Evolutionary conservation across 2,329 filamentous ascomycete genomes (phyloP), one percentile per base, ranked within the genome.

Genomic region (Bipolaris oryzae): DNA sequence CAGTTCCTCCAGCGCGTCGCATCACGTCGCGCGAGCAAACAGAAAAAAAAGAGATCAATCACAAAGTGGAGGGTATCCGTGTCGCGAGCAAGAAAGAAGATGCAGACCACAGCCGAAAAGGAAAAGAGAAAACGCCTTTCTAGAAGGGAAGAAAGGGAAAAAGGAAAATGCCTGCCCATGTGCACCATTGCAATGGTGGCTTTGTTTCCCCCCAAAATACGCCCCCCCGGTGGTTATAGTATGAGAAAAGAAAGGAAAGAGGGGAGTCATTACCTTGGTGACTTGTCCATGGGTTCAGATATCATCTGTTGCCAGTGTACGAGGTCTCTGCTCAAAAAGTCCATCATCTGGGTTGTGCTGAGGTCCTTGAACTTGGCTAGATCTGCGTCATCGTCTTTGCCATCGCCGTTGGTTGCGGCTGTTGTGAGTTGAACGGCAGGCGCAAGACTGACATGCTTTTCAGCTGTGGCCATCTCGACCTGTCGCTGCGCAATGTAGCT

Each of bases 401-500:
- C 20, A 9, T 68, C 56, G 31, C 66, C 70, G 35, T 76, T 75
- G 15, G 64, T 58, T 10, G 59, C 48, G 1, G 65, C 45, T 7
- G 57, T 46, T 13, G 66, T 38, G 2, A 63, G 48, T 51, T 71
- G 70, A 0, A 74, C 69, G 35, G 72, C 61, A 25, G 70, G 66
- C 20, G 69, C 64, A 9, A 59, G 46, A 21, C 63, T 53, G 11
- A 62, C 57, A 11, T 58, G 59, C 59, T 78, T 72, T 77, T 75
- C 89, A 28, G 85, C 87, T 11, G 45, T 54, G 1, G 91, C 92
- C 77, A 96, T 85, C 70, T 97, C 93, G 6, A 96, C 83, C 74
- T 97, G 92, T 55, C 92, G 94, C 63, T 91, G 87, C 3, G 90
- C 89, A 61, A 97, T 96, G 71, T 94, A 97, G 66, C 95, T 92